Evolutionary conservation across 2,329 filamentous ascomycete species (phyloP).

Genomic region (Colletotrichum tofieldiae): DNA sequence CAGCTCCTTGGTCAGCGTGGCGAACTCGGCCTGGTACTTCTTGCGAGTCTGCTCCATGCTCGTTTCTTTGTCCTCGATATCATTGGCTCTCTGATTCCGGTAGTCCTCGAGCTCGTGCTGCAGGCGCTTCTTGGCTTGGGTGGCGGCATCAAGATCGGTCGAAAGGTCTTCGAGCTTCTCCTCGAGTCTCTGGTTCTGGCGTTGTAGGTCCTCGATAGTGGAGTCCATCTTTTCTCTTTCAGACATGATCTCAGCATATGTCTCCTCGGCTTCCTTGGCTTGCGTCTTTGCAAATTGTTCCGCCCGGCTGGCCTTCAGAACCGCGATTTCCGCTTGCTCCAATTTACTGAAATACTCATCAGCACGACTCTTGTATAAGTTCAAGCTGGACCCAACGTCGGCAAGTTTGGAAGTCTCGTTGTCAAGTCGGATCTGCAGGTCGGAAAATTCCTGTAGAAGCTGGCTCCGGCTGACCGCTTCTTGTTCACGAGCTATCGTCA

Average conservation of each 20-base stretch:
- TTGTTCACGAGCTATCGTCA: conserved; percentile 84
- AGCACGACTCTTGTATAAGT: conserved; percentile 90
- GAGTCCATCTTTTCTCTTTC: conserved; percentile 93
- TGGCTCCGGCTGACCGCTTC: conserved; percentile 91
- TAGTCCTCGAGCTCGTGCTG: conserved; percentile 99
- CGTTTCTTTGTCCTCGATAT: conserved; percentile 96
- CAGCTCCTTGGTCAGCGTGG: conserved; percentile 90
- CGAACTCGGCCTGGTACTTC: conserved; percentile 96
- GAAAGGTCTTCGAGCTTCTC: conserved; percentile 93
- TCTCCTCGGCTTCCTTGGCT: conserved; percentile 91
- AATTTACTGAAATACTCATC: conserved; percentile 98
- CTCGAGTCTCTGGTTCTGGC: conserved; percentile 90
- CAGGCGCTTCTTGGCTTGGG: conserved; percentile 92
- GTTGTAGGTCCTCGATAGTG: conserved; percentile 89
- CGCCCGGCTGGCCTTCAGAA: conserved; percentile 90
- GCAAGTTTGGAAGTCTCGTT: conserved; percentile 87
- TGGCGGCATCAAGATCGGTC: conserved; percentile 87
- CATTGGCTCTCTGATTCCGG: conserved; percentile 92
- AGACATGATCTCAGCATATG: conserved; percentile 89
- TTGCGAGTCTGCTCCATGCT: conserved; percentile 97
- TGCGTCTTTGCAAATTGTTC: conserved; percentile 96
- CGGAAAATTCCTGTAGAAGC: conserved; percentile 91
- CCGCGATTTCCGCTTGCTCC: conserved; percentile 95
- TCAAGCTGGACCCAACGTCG: conserved; percentile 87
- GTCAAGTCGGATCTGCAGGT: conserved; percentile 93